Evolutionary conservation across 1,139 yeast genomes (phyloP).

Genomic region (Hanseniaspora uvarum): DNA sequence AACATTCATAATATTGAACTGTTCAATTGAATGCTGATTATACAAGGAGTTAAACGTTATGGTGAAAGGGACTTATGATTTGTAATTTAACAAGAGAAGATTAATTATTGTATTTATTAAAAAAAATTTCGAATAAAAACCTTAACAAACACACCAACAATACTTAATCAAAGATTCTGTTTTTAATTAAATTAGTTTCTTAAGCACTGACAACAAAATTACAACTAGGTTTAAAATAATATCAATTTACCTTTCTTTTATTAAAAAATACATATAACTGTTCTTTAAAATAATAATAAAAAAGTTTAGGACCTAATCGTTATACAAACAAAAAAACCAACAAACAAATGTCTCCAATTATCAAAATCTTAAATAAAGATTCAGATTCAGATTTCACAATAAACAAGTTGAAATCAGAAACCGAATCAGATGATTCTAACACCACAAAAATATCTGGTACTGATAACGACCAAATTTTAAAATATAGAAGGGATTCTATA

Average conservation of each 20-base stretch:
- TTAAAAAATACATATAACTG: not conserved
- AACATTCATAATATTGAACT: too few relatives aligned
- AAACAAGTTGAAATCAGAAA: constrained; percentile 3
- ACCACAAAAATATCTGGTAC: not conserved
- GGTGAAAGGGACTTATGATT: too few relatives aligned
- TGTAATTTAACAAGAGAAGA: too few relatives aligned
- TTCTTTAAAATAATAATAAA: not conserved
- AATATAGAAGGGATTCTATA: constrained; percentile 70
- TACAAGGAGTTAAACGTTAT: too few relatives aligned
- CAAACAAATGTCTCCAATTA: not conserved
- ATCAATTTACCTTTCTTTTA: constrained; percentile 2
- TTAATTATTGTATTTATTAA: too few relatives aligned
- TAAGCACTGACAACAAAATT: not conserved
- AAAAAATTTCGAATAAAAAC: not conserved
- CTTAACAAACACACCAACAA: not conserved
- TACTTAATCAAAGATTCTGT: constrained; percentile 8
- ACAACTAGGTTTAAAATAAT: constrained; percentile 3
- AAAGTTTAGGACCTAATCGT: constrained; percentile 4
- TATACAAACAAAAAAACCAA: not conserved
- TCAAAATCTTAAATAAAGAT: constrained; percentile 1
- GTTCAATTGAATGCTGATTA: too few relatives aligned
- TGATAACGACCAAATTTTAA: constrained; percentile 31
- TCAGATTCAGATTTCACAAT: not conserved
- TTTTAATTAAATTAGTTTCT: constrained; percentile 16
- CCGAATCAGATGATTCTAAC: constrained; percentile 4